A percentile compares a stretch with the other conserved stretches of the same genome.
These are phyloP conservation scores for Geotrichum citri-aurantii DNA, from an alignment of 1,139 yeast species.

Conservation along the genomic window DNA sequence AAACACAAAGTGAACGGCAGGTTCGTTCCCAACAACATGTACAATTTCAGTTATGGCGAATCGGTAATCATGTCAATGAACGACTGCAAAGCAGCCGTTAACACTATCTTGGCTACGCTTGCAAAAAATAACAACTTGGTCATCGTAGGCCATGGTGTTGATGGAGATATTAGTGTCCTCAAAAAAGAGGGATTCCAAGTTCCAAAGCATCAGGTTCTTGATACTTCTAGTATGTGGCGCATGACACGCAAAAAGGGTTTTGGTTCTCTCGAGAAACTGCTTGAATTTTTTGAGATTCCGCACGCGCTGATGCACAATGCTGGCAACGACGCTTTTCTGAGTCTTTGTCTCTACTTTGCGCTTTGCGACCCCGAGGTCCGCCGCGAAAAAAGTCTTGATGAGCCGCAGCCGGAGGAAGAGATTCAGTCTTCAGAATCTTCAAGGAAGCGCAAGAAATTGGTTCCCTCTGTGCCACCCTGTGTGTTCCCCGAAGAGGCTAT, in stretches of 20 bases:
- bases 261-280: conserved; percentile 47
- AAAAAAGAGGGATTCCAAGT: conserved; percentile 43
- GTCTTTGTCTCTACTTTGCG: conserved; percentile 49
- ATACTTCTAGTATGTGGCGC: conserved; percentile 49
- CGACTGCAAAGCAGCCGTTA: conserved; percentile 21
- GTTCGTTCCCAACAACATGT: conserved; percentile 58
- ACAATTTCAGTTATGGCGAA: conserved; percentile 49
- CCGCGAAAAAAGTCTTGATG: conserved; percentile 31
- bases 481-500: neutral
- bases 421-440: neutral
- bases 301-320: conserved; percentile 69
- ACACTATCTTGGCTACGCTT: conserved; percentile 14
- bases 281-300: conserved; percentile 51
- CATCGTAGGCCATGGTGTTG: conserved; percentile 66
- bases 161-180: conserved; percentile 57
- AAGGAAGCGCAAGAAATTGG: neutral
- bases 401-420: neutral
- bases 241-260: conserved; percentile 35
- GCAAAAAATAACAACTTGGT: conserved; percentile 31
- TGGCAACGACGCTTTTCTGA: conserved; percentile 76
- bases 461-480: neutral
- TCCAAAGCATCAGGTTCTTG: conserved; percentile 42
- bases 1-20: conserved; percentile 46
- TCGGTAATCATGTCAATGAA: conserved; percentile 20
- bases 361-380: conserved; percentile 52